Conservation (phyloP, 2,329 filamentous ascomycete genomes). For the Diaporthe ilicicola region DNA sequence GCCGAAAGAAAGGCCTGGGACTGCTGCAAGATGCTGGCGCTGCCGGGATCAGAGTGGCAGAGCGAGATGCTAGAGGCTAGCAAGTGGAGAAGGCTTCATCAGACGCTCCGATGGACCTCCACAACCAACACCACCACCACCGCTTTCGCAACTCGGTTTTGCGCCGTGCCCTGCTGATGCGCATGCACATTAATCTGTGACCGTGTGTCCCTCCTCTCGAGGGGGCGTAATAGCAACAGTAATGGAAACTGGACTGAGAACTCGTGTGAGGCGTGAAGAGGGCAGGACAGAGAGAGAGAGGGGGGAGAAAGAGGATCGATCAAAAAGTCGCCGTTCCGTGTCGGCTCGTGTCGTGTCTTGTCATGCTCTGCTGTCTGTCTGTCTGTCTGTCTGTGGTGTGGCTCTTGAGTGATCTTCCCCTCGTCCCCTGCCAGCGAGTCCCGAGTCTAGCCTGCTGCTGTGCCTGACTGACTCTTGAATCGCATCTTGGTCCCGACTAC, state of each 20-base stretch:
- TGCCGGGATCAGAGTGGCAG: slow-evolving; percentile 29
- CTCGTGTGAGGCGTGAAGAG: background rate
- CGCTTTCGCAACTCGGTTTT: slow-evolving; percentile 29
- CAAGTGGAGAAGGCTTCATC: slow-evolving; percentile 28
- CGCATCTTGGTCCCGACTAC: slow-evolving; percentile 25
- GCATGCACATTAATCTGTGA: slow-evolving; percentile 6
- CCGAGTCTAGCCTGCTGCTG: background rate
- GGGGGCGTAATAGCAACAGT: slow-evolving; percentile 20
- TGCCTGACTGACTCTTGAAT: slow-evolving; percentile 6
- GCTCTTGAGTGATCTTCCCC: background rate
- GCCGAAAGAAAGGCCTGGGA: slow-evolving; percentile 34
- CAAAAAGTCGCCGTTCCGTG: background rate
- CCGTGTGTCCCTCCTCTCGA: background rate
- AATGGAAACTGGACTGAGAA: background rate
- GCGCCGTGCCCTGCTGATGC: slow-evolving; percentile 20
- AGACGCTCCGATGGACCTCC: slow-evolving; percentile 28
- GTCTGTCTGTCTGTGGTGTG: background rate
- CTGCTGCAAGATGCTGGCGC: slow-evolving; percentile 28
- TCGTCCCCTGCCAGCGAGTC: background rate
- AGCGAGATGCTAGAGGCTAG: slow-evolving; percentile 30
- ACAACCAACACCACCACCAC: slow-evolving; percentile 26
- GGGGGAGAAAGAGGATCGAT: background rate
- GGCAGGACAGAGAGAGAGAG: background rate
- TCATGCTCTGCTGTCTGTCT: background rate
- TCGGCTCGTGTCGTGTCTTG: slow-evolving; percentile 4